Evolutionary conservation across 768 basidiomycete species (phyloP).

Genomic region (Suillus americanus): DNA sequence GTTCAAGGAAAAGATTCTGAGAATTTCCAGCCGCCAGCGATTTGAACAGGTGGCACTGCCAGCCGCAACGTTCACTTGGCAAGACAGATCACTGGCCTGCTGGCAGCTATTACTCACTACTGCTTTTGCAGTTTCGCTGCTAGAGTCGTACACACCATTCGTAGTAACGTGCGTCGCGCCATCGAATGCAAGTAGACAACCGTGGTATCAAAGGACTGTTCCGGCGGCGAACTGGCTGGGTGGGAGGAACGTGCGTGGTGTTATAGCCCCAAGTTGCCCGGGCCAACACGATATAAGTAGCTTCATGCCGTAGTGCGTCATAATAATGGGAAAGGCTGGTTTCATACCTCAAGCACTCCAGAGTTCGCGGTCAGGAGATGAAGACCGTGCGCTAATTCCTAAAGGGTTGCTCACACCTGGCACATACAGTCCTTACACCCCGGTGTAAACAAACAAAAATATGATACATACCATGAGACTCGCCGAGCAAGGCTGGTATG

Average conservation of each 20-base stretch:
- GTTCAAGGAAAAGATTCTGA: constrained; percentile 15
- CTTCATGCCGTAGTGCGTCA: not conserved
- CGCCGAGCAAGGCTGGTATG: too few species aligned
- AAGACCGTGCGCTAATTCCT: not conserved
- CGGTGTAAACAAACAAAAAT: too few species aligned
- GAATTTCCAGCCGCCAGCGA: not conserved
- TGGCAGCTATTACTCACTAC: not conserved
- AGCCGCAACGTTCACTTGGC: not conserved
- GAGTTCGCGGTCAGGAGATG: not conserved
- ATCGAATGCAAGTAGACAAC: not conserved
- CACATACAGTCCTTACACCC: too few species aligned
- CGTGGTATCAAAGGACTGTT: not conserved
- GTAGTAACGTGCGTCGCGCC: not conserved
- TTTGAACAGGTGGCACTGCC: not conserved
- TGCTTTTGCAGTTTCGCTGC: not conserved
- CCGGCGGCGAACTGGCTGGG: not conserved
- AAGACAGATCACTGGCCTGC: not conserved
- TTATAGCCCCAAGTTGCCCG: not conserved
- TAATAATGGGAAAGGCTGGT: not conserved
- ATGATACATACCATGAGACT: too few species aligned
- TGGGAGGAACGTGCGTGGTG: not conserved
- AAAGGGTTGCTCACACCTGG: too few species aligned
- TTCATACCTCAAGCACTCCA: not conserved
- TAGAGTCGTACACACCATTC: not conserved
- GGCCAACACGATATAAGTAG: not conserved